Percentiles rank a stretch among this genome's conserved stretches.
These are phyloP conservation scores for Cyberlindnera maclurae DNA, from an alignment of 805 yeast genomes.

Conservation along the genomic window DNA sequence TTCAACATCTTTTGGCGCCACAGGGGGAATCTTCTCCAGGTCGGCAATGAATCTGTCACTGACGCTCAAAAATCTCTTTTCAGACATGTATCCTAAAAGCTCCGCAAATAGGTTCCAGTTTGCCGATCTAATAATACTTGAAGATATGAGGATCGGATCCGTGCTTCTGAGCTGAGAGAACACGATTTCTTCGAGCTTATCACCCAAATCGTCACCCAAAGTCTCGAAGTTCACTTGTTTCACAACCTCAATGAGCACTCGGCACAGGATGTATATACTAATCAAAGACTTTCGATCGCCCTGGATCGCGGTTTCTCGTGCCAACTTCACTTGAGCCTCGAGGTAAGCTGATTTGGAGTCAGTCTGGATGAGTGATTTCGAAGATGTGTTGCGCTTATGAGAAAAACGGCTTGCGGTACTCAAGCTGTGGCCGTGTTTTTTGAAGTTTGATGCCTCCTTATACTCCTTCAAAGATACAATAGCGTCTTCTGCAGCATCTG, in stretches of 20 bases:
- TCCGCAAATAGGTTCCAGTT: conserved; percentile 93
- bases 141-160: conserved; percentile 64
- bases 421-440: conserved; percentile 25
- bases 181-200: conserved; percentile 85
- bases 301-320: conserved; percentile 65
- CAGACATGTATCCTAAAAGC: conserved; percentile 85
- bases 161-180: conserved; percentile 84
- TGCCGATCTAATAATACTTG: conserved; percentile 73
- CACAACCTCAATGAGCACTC: conserved; percentile 89
- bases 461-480: conserved; percentile 26
- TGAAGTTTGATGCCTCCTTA: conserved; percentile 20
- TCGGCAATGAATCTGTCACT: conserved; percentile 93
- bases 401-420: conserved; percentile 28
- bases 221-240: conserved; percentile 73
- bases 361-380: conserved; percentile 38
- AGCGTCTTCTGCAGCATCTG: conserved; percentile 42
- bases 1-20: conserved; percentile 41
- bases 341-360: conserved; percentile 50
- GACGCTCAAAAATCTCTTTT: conserved; percentile 73
- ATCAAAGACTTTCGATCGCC: conserved; percentile 85
- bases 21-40: conserved; percentile 69
- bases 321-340: conserved; percentile 30
- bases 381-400: conserved; percentile 46
- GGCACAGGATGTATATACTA: conserved; percentile 79
- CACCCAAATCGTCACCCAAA: conserved; percentile 72